Conservation (phyloP, 768 basidiomycete genomes). For the Lactarius akahatsu region DNA sequence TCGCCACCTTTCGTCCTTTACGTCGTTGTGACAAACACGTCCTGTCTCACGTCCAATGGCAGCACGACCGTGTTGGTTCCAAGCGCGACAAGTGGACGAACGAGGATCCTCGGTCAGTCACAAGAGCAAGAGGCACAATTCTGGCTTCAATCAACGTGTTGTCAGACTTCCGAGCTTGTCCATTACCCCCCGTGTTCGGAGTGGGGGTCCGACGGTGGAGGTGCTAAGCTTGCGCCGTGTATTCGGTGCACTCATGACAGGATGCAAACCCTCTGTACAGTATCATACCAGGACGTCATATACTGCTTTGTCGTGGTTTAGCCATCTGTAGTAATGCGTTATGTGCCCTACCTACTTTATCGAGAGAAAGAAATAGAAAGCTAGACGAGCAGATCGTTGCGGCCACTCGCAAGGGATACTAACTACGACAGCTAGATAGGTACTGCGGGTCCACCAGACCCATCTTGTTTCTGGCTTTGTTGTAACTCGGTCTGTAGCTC, state of each 20-base stretch:
- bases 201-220: no score
- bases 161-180: not conserved
- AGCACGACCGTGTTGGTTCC: not conserved
- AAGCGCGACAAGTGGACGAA: not conserved
- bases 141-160: not conserved
- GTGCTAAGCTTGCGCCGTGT: not conserved
- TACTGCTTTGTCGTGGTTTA: not conserved
- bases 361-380: not conserved
- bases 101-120: not conserved
- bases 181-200: no score
- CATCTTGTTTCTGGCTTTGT: conserved; percentile 39
- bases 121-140: not conserved
- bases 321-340: not conserved
- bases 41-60: not conserved
- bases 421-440: conserved; percentile 3
- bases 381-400: not conserved
- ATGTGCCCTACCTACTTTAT: not conserved
- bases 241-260: not conserved
- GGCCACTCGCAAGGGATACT: not conserved
- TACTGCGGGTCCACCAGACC: conserved; percentile 30
- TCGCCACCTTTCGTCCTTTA: not conserved
- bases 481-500: conserved; percentile 62
- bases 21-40: no score
- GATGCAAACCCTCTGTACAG: not conserved
- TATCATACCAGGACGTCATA: not conserved